Evolutionary conservation across 495 filamentous ascomycete genomes (phyloP).

Genomic region (Lasiosphaeriaceae sp.): DNA sequence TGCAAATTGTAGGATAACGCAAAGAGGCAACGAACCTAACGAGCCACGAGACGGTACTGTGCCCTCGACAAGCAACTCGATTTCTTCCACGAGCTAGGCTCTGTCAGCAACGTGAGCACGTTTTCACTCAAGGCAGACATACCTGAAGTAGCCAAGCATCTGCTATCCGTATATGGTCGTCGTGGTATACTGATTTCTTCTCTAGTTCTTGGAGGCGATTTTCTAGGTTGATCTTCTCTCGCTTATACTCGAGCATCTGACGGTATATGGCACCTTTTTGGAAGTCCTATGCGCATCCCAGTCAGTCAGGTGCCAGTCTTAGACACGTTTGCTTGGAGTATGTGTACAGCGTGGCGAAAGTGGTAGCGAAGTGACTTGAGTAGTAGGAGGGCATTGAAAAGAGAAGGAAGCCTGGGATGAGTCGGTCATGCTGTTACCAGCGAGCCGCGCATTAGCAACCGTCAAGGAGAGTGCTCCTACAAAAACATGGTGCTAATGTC

Average conservation of each 20-base stretch:
- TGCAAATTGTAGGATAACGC: slow-evolving; percentile 29
- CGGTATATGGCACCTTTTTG: slow-evolving; percentile 97
- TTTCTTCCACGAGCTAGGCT: slow-evolving; percentile 76
- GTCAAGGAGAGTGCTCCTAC: slow-evolving; percentile 32
- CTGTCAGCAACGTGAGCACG: slow-evolving; percentile 29
- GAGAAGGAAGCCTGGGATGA: slow-evolving; percentile 22
- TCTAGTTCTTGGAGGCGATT: slow-evolving; percentile 67
- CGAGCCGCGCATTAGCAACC: slow-evolving; percentile 47
- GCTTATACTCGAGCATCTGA: slow-evolving; percentile 96
- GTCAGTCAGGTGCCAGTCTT: slow-evolving; percentile 32
- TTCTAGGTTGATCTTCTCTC: slow-evolving; percentile 77
- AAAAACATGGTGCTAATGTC: slow-evolving; percentile 23
- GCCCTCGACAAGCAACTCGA: slow-evolving; percentile 62
- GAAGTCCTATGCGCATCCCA: slow-evolving; percentile 59
- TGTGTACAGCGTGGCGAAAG: slow-evolving; percentile 27
- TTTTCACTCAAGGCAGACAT: slow-evolving; percentile 19
- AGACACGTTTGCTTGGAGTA: slow-evolving; percentile 13
- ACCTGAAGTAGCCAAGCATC: slow-evolving; percentile 93
- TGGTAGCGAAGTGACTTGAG: slow-evolving; percentile 18
- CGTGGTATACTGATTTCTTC: slow-evolving; percentile 72
- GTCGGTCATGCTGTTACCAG: slow-evolving; percentile 38
- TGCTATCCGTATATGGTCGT: slow-evolving; percentile 85
- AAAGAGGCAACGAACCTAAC: slow-evolving; percentile 47
- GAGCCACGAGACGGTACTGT: slow-evolving; percentile 40
- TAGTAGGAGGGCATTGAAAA: slow-evolving; percentile 19